Percentiles rank a stretch among this genome's conserved stretches.
These are phyloP conservation scores for Apiotrichum sp. DNA, from an alignment of 1,284 basidiomycete species.

Conservation along the genomic window DNA sequence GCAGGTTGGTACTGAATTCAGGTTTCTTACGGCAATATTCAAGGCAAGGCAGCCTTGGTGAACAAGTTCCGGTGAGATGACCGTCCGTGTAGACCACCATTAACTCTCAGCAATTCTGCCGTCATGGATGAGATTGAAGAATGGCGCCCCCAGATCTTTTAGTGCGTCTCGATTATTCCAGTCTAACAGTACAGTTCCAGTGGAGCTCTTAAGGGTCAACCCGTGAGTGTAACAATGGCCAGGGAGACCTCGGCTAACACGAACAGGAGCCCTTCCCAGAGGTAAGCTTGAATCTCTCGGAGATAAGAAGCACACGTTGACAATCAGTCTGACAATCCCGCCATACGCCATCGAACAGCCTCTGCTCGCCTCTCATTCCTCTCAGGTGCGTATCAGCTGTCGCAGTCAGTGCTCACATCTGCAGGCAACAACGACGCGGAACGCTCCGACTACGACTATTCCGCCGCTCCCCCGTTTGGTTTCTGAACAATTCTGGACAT, in stretches of 20 bases:
- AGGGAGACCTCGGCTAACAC: neutral
- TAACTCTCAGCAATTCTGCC: slow-evolving; percentile 34
- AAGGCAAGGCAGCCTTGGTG: slow-evolving; percentile 43
- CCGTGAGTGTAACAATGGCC: slow-evolving; percentile 4
- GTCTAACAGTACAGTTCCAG: slow-evolving; percentile 23
- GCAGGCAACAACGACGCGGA: neutral
- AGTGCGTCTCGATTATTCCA: slow-evolving; percentile 18
- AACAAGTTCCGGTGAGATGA: slow-evolving; percentile 41
- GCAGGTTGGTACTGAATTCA: slow-evolving; percentile 6
- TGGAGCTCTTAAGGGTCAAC: slow-evolving; percentile 32
- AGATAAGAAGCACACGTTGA: neutral
- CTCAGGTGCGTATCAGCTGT: neutral
- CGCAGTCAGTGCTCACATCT: neutral
- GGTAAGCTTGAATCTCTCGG: neutral
- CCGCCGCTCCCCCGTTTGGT: neutral
- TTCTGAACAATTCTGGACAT: slow-evolving; percentile 1
- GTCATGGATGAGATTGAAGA: slow-evolving; percentile 42
- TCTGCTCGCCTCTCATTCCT: slow-evolving; percentile 8
- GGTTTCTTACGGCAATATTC: slow-evolving; percentile 46
- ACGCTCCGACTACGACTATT: slow-evolving; percentile 7
- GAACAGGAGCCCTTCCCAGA: slow-evolving; percentile 14
- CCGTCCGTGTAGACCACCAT: neutral
- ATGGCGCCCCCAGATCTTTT: slow-evolving; percentile 46
- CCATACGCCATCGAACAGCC: slow-evolving; percentile 2
- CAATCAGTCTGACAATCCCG: slow-evolving; percentile 5